Conservation (phyloP, 805 yeast species). For the Kuraishia hungarica region DNA sequence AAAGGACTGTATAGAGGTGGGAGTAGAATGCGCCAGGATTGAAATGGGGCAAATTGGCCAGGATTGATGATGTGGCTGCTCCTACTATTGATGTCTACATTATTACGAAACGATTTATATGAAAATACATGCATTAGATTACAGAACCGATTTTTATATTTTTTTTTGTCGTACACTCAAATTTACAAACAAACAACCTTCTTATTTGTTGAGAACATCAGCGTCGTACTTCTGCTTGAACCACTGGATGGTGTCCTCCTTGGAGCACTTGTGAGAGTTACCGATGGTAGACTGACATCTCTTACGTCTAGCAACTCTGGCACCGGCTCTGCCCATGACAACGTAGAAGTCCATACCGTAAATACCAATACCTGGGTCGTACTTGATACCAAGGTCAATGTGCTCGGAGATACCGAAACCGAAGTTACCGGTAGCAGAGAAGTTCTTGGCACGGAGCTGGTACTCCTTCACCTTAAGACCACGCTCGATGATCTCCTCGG, state of each 20-base stretch:
- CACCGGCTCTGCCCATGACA: conserved; percentile 99
- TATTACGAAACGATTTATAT: not conserved
- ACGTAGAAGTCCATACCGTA: conserved; percentile 99
- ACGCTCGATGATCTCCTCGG: conserved; percentile 99
- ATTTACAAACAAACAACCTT: conserved; percentile 3
- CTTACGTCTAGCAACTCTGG: conserved; percentile 98
- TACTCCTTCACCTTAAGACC: conserved; percentile 99
- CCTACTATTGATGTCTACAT: not conserved
- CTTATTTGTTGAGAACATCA: conserved; percentile 81
- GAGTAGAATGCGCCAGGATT: conserved; percentile 22
- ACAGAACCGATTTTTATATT: not conserved
- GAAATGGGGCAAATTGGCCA: conserved; percentile 8
- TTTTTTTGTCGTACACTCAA: not conserved
- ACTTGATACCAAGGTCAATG: conserved; percentile 99
- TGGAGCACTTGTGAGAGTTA: conserved; percentile 83
- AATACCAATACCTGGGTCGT: conserved; percentile 98
- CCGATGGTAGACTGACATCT: conserved; percentile 85
- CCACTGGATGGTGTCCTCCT: conserved; percentile 95
- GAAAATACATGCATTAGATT: not conserved
- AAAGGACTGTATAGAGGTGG: conserved; percentile 27
- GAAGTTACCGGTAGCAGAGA: conserved; percentile 98
- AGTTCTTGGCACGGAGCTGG: conserved; percentile 91
- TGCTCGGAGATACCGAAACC: conserved; percentile 99
- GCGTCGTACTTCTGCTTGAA: conserved; percentile 99
- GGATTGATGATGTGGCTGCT: not conserved